These are phyloP conservation scores for Xylariaceae sp. DNA, from an alignment of 2,329 filamentous ascomycete genomes.

Conservation along the genomic window DNA sequence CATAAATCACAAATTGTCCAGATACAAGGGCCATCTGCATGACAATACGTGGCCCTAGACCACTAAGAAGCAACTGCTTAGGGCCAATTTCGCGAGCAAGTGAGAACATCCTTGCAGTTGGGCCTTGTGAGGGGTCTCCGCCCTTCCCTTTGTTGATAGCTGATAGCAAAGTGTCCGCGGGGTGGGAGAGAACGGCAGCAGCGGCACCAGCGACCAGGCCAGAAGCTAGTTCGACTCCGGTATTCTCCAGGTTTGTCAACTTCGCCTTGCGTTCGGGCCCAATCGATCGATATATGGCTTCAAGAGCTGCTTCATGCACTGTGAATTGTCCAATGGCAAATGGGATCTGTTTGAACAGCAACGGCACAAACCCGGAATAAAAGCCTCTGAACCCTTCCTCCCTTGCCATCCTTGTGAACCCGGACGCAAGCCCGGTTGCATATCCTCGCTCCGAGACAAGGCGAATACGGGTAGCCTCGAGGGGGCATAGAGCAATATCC, in stretches of 20 bases:
- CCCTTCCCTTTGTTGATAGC: constrained; percentile 54
- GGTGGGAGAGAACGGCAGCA: constrained; percentile 83
- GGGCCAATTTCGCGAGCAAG: constrained; percentile 50
- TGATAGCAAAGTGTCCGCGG: constrained; percentile 64
- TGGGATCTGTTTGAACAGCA: constrained; percentile 84
- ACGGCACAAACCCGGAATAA: constrained; percentile 86
- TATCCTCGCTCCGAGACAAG: constrained; percentile 80
- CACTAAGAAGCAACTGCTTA: constrained; percentile 42
- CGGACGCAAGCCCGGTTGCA: constrained; percentile 65
- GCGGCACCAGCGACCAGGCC: constrained; percentile 86
- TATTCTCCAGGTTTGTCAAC: constrained; percentile 68
- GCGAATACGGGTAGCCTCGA: constrained; percentile 76
- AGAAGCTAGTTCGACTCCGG: constrained; percentile 78
- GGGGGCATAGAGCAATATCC: constrained; percentile 81
- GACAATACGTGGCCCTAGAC: constrained; percentile 47
- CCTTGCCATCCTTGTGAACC: constrained; percentile 70
- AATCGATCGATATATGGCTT: constrained; percentile 66
- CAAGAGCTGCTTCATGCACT: constrained; percentile 83
- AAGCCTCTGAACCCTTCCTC: constrained; percentile 77
- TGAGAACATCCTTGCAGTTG: constrained; percentile 49
- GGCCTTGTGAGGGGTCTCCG: constrained; percentile 45
- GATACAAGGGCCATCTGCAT: constrained; percentile 53
- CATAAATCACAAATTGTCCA: constrained; percentile 53
- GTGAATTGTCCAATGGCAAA: constrained; percentile 96
- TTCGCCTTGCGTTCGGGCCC: constrained; percentile 64